These are phyloP conservation scores for Arachis hypogaea DNA, from an alignment of 306 rosid genomes.

Conservation along the genomic window DNA sequence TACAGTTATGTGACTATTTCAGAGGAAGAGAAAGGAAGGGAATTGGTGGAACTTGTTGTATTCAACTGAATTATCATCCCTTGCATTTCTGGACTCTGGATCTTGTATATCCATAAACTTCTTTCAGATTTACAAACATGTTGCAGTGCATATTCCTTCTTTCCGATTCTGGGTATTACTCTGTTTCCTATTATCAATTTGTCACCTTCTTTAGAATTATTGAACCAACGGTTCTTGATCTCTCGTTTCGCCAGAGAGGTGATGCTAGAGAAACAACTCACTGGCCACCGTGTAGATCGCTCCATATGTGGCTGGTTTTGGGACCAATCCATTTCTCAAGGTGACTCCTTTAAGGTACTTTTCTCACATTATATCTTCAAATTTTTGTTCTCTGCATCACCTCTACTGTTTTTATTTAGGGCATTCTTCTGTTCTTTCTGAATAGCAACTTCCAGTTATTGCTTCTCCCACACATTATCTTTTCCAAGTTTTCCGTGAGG, in stretches of 20 bases:
- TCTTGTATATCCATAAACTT: no score
- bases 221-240: constrained; percentile 18
- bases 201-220: neutral
- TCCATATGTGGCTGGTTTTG: constrained; percentile 92
- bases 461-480: constrained; percentile 96
- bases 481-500: constrained; percentile 85
- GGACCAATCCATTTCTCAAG: constrained; percentile 81
- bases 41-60: no score
- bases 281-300: constrained; percentile 95
- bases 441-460: constrained; percentile 81
- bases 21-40: no score
- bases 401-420: neutral
- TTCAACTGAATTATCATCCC: no score
- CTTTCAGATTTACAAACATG: no score
- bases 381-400: neutral
- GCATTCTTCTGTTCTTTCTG: constrained; percentile 15
- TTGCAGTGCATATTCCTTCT: no score
- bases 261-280: constrained; percentile 91
- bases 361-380: neutral
- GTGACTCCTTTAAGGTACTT: constrained; percentile 79
- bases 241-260: constrained; percentile 55
- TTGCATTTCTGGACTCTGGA: no score
- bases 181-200: no score
- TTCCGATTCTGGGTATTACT: no score
- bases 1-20: no score